Conservation (phyloP, 371 early-diverging fungal genomes). For the Homolaphlyctis polyrhiza region DNA sequence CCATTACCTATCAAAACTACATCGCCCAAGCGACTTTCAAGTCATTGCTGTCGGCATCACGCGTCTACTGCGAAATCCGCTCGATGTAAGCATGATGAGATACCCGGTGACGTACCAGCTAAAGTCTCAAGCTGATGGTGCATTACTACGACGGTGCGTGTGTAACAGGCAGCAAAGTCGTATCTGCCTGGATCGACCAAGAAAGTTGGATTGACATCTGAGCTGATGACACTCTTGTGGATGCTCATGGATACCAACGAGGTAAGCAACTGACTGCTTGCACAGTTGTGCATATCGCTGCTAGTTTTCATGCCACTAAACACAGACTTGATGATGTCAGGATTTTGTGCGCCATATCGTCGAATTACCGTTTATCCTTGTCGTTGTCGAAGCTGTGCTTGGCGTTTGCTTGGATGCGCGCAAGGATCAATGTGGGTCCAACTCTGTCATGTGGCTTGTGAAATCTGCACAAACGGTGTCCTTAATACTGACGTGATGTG, state of each 20-base stretch:
- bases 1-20: constrained; percentile 68
- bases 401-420: constrained; percentile 63
- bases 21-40: constrained; percentile 72
- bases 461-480: background rate
- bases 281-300: background rate
- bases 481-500: background rate
- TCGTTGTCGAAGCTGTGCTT: constrained; percentile 56
- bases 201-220: constrained; percentile 58
- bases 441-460: background rate
- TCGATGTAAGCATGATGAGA: constrained; percentile 57
- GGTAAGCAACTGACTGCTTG: constrained; percentile 26
- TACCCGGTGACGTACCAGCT: too few relatives aligned
- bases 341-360: constrained; percentile 63
- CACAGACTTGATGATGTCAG: constrained; percentile 10
- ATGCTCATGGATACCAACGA: constrained; percentile 69
- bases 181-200: constrained; percentile 77
- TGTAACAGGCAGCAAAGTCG: constrained; percentile 57
- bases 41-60: constrained; percentile 67
- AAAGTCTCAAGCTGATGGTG: background rate
- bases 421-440: constrained; percentile 49
- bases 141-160: background rate
- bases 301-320: background rate
- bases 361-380: constrained; percentile 65
- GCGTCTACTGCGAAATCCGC: constrained; percentile 71
- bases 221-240: constrained; percentile 83